Evolutionary conservation across 768 basidiomycete genomes (phyloP).

Genomic region (Mycena kentingensis): DNA sequence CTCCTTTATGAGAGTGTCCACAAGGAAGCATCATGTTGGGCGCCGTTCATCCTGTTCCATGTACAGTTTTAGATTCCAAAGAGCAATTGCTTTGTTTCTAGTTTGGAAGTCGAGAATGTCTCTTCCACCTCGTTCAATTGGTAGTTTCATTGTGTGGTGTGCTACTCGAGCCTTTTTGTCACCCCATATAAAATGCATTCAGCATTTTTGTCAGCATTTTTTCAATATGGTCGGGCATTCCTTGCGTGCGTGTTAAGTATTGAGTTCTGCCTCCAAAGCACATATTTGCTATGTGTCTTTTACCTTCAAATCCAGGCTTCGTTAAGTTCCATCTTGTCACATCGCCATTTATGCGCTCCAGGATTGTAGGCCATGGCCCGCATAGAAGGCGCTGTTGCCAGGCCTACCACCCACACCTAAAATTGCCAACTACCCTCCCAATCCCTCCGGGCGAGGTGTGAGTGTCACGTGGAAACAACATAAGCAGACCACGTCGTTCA

Average conservation of each 20-base stretch:
- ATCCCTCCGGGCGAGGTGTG: too few species aligned
- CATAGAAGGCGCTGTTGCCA: too few species aligned
- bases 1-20: neutral
- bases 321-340: neutral
- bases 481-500: too few species aligned
- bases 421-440: too few species aligned
- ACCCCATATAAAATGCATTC: conserved; percentile 5
- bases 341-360: neutral
- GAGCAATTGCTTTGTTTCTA: neutral
- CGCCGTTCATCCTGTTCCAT: neutral
- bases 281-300: conserved; percentile 20
- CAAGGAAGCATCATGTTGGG: neutral
- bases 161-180: neutral
- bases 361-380: neutral
- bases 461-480: too few species aligned
- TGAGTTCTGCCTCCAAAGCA: conserved; percentile 25
- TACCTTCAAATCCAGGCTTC: conserved; percentile 17
- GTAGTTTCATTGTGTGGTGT: neutral
- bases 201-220: neutral
- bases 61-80: neutral
- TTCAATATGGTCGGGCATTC: conserved; percentile 25
- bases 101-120: neutral
- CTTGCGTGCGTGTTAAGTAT: conserved; percentile 26
- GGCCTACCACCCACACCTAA: too few species aligned
- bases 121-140: neutral